Percentiles rank a stretch among this genome's conserved stretches.
Conservation (phyloP, 768 basidiomycete genomes). For the Sutorius australiensis region DNA sequence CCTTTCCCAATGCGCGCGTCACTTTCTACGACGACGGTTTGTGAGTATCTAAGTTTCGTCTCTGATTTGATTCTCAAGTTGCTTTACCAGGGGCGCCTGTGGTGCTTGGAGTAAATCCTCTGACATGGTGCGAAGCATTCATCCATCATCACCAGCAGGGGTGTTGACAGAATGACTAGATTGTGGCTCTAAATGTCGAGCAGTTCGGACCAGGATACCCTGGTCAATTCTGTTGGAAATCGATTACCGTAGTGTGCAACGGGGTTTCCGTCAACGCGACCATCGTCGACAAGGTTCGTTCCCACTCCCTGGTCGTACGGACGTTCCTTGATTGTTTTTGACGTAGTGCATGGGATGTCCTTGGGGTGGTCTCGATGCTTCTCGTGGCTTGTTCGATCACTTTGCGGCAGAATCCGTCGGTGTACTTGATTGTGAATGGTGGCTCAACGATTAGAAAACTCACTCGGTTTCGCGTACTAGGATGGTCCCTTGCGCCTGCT, state of each 20-base stretch:
- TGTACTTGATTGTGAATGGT: slow-evolving; percentile 60
- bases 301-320: background rate
- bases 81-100: slow-evolving; percentile 48
- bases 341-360: slow-evolving; percentile 63
- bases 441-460: slow-evolving; percentile 35
- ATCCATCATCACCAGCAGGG: background rate
- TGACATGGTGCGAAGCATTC: slow-evolving; percentile 24
- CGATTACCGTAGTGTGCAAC: slow-evolving; percentile 55
- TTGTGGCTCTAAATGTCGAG: slow-evolving; percentile 28
- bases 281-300: slow-evolving; percentile 57
- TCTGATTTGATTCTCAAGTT: background rate
- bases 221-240: slow-evolving; percentile 57
- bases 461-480: background rate
- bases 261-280: slow-evolving; percentile 52
- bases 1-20: slow-evolving; percentile 37
- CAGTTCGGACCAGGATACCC: slow-evolving; percentile 60
- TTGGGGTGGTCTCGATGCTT: slow-evolving; percentile 64
- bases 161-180: slow-evolving; percentile 12
- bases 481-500: background rate
- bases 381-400: slow-evolving; percentile 56
- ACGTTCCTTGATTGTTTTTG: background rate
- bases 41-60: slow-evolving; percentile 29
- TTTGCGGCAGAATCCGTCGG: slow-evolving; percentile 50
- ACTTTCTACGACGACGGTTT: slow-evolving; percentile 54
- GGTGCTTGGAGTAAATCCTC: slow-evolving; percentile 36